Evolutionary conservation across 2,329 filamentous ascomycete genomes (phyloP).

Genomic region (Myriosclerotinia curreyana): DNA sequence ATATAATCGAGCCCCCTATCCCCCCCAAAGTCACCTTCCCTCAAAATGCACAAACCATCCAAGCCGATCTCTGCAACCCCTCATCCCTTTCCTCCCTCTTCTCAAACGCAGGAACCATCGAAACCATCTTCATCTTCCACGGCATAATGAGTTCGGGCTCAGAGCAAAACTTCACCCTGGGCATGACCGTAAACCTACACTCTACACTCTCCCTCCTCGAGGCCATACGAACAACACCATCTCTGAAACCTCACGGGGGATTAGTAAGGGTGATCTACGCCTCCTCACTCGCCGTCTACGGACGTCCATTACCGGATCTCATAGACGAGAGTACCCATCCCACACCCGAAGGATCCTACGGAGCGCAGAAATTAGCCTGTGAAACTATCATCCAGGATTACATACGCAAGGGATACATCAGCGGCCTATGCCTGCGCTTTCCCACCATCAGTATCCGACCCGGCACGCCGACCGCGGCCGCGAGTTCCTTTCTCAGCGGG

Average conservation of each 20-base stretch:
- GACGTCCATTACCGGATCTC: constrained; percentile 48
- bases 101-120: constrained; percentile 36
- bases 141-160: constrained; percentile 63
- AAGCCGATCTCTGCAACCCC: constrained; percentile 41
- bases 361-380: constrained; percentile 60
- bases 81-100: constrained; percentile 38
- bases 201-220: constrained; percentile 54
- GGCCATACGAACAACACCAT: constrained; percentile 41
- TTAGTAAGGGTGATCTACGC: constrained; percentile 56
- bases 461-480: constrained; percentile 57
- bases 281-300: constrained; percentile 59
- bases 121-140: constrained; percentile 57
- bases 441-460: constrained; percentile 61
- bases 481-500: constrained; percentile 58
- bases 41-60: constrained; percentile 33
- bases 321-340: constrained; percentile 48
- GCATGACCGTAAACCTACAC: constrained; percentile 57
- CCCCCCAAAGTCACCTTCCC: constrained; percentile 42
- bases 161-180: constrained; percentile 55
- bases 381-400: constrained; percentile 59
- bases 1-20: constrained; percentile 52
- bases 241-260: constrained; percentile 31
- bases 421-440: constrained; percentile 55
- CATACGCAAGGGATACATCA: constrained; percentile 53
- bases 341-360: constrained; percentile 58